Conservation (phyloP, 768 basidiomycete genomes). For the Lyophyllum semitale region DNA sequence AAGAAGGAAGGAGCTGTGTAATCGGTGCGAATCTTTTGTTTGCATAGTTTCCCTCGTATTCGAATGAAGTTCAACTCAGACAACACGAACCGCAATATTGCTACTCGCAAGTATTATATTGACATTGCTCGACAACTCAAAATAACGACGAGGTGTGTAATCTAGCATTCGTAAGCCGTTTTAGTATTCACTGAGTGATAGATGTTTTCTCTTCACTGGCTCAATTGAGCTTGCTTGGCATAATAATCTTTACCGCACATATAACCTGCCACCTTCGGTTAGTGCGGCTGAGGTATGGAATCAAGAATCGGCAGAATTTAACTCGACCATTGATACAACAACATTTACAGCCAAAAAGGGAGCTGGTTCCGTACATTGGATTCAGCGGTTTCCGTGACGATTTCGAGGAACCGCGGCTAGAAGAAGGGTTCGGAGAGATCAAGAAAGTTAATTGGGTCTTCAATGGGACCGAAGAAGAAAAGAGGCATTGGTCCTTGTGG, state of each 20-base stretch:
- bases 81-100: conserved; percentile 84
- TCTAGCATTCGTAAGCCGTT: not conserved
- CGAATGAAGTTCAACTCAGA: conserved; percentile 45
- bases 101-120: conserved; percentile 73
- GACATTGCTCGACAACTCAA: conserved; percentile 59
- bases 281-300: conserved; percentile 41
- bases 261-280: conserved; percentile 51
- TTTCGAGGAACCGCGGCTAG: conserved; percentile 64
- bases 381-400: conserved; percentile 58
- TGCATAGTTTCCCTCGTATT: not conserved
- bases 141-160: conserved; percentile 56
- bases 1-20: conserved; percentile 65
- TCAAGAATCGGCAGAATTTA: not conserved
- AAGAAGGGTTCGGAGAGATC: conserved; percentile 81
- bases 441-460: conserved; percentile 81
- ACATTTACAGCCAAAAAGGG: conserved; percentile 42
- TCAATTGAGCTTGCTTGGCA: conserved; percentile 87
- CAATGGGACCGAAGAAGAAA: conserved; percentile 73
- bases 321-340: not conserved
- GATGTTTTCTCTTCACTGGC: conserved; percentile 77
- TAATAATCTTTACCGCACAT: conserved; percentile 89
- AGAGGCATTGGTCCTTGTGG: conserved; percentile 80
- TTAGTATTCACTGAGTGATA: conserved; percentile 22
- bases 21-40: conserved; percentile 54
- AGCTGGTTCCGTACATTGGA: conserved; percentile 59